phyloP scores from a whole-genome alignment of 2,329 filamentous ascomycete genomes.

The Drechslera avenae region DNA sequence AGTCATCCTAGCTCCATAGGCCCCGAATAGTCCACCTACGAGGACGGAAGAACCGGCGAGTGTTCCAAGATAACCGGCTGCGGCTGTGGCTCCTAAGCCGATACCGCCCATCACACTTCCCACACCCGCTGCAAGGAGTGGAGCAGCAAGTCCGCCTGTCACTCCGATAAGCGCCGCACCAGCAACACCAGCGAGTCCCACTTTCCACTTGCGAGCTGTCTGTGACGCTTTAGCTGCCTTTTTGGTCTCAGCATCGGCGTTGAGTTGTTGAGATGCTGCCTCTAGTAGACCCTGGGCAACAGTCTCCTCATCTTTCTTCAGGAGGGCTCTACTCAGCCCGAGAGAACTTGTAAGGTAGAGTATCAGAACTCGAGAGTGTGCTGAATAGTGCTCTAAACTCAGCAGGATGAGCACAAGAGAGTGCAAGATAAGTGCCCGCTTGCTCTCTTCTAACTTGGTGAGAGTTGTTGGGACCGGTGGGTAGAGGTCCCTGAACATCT shows the following conservation, averaged over 20 bases:
- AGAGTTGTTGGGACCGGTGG: constrained; percentile 55
- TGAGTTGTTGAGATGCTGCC: constrained; percentile 71
- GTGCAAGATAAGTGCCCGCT: constrained; percentile 71
- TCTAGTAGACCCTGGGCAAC: constrained; percentile 76
- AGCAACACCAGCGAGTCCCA: constrained; percentile 84
- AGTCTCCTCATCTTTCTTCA: constrained; percentile 74
- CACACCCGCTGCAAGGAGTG: constrained; percentile 77
- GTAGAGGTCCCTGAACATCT: constrained; percentile 48
- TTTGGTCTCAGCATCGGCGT: constrained; percentile 75
- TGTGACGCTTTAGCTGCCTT: constrained; percentile 72
- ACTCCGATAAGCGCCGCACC: constrained; percentile 86
- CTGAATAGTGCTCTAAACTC: constrained; percentile 76
- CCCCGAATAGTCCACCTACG: constrained; percentile 85
- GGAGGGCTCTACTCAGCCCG: constrained; percentile 65
- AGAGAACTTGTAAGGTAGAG: constrained; percentile 73
- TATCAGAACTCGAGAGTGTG: constrained; percentile 74
- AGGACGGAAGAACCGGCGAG: constrained; percentile 79
- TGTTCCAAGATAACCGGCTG: constrained; percentile 78
- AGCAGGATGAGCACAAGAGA: constrained; percentile 73
- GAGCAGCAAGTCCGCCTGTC: constrained; percentile 78
- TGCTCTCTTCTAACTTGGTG: constrained; percentile 63
- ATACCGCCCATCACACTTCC: constrained; percentile 78
- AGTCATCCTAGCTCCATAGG: constrained; percentile 84
- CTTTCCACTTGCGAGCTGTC: constrained; percentile 73
- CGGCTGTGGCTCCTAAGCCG: constrained; percentile 73